Evolutionary conservation across 306 rosid species (phyloP).

Genomic region (Lagenaria siceraria): DNA sequence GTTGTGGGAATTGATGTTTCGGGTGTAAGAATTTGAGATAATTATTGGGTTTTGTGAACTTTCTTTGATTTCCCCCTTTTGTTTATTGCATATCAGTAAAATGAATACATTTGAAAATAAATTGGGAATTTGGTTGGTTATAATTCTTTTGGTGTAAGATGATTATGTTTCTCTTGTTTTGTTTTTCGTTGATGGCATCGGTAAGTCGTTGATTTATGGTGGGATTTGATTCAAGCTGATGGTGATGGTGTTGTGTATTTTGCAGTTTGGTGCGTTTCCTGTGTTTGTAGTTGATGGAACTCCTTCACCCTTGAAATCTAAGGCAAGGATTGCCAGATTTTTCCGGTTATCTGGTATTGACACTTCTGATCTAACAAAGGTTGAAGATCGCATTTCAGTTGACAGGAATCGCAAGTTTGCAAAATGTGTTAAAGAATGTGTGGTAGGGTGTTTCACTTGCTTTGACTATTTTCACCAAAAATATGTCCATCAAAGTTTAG

Average conservation of each 20-base stretch:
- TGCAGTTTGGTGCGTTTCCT: slow-evolving; percentile 83
- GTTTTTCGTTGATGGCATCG: neutral
- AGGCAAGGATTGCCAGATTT: slow-evolving; percentile 55
- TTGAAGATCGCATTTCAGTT: slow-evolving; percentile 44
- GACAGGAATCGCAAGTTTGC: slow-evolving; percentile 53
- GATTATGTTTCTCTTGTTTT: neutral
- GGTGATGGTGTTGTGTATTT: slow-evolving; percentile 9
- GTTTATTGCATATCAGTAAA: neutral
- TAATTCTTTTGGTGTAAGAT: neutral
- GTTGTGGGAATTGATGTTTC: neutral
- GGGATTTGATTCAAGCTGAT: neutral
- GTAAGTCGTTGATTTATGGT: neutral
- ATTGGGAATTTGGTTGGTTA: neutral
- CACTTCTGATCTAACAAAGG: slow-evolving; percentile 33
- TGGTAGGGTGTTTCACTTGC: slow-evolving; percentile 31
- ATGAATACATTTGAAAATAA: neutral
- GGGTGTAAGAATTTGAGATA: neutral
- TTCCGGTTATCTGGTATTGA: slow-evolving; percentile 59
- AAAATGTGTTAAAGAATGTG: slow-evolving; percentile 65
- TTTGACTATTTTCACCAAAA: slow-evolving; percentile 5
- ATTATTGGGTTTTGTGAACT: neutral
- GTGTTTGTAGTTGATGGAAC: slow-evolving; percentile 81
- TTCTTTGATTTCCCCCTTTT: neutral
- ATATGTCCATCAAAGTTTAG: neutral
- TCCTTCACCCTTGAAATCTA: slow-evolving; percentile 67